Conservation (phyloP, 2,329 filamentous ascomycete species). For the Ceratocystis destructans region DNA sequence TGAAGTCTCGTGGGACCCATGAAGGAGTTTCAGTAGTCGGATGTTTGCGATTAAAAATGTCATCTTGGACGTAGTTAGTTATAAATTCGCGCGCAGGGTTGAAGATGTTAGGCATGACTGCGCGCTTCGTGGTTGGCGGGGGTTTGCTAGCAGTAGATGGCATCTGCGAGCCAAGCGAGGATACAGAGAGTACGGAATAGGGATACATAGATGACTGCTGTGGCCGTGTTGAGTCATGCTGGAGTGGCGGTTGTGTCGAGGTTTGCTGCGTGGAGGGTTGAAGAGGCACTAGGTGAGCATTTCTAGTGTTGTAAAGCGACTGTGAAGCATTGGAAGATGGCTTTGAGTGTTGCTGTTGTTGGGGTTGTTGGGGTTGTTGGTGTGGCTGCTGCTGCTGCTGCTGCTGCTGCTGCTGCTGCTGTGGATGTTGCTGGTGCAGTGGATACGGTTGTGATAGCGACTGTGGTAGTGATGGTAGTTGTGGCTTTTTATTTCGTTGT, state of each 20-base stretch:
- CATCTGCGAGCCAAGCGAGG: slow-evolving; percentile 8
- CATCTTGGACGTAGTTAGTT: slow-evolving; percentile 9
- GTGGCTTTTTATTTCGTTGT: not conserved
- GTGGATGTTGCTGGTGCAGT: not conserved
- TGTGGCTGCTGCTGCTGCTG: not conserved
- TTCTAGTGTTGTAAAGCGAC: not conserved
- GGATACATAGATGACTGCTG: slow-evolving; percentile 1
- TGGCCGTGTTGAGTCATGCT: not conserved
- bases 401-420: not conserved
- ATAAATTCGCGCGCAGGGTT: slow-evolving; percentile 17
- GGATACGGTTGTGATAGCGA: not conserved
- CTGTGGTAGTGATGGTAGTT: not conserved
- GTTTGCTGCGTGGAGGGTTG: not conserved
- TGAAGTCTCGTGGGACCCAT: slow-evolving; percentile 13
- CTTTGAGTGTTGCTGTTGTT: not conserved
- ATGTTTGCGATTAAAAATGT: not conserved
- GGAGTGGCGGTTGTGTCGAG: slow-evolving; percentile 4
- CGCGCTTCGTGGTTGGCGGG: slow-evolving; percentile 5
- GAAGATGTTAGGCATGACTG: slow-evolving; percentile 17
- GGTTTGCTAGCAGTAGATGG: slow-evolving; percentile 5
- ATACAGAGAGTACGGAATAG: not conserved
- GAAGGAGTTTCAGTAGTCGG: slow-evolving; percentile 1
- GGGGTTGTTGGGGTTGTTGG: not conserved
- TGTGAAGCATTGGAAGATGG: not conserved
- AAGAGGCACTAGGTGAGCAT: not conserved